Evolutionary conservation across 2,329 filamentous ascomycete genomes (phyloP), one percentile per base, ranked within the genome.

Genomic region (Penicillium sp.): DNA sequence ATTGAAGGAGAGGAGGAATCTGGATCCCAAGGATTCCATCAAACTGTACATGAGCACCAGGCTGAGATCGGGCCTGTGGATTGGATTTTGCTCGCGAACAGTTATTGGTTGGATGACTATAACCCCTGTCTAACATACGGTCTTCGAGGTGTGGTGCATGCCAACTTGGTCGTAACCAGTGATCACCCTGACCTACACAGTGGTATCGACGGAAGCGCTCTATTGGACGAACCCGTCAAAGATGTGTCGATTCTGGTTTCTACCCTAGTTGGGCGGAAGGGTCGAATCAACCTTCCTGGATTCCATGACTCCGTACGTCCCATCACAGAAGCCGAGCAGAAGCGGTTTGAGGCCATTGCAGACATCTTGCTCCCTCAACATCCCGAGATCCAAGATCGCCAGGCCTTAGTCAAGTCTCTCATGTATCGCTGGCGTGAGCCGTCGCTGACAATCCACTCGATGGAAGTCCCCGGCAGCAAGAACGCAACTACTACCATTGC

Each of bases 1-100:
- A 96, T 99, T 48, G 95, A 99, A 70, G 95, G 95, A 13, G 95
- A 99, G 72, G 95, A 99, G 75, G 95, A 99, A 73, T 93, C 90
- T 46, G 95, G 95, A 0, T 97, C 93, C 1, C 84, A 92, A 27
- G 93, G 95, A 0, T 98, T 99, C 69, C 88, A 90, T 62, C 86
- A 93, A 65, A 90, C 91, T 0, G 87, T 99, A 16, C 85, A 83
- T 63, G 84, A 86, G 61, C 86, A 95, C 75, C 96, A 96, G 73
- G 82, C 88, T 14, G 82, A 91, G 24, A 96, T 99, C 65, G 95
- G 95, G 1, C 82, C 90, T 10, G 87, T 99, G 2, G 93, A 99
- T 75, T 98, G 95, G 80, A 95, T 99, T 54, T 79, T 99, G 31
- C 80, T 99, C 37, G 93, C 95, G 22, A 99, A 99, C 79, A 97